A percentile compares a stretch with the other conserved stretches of the same genome.
Evolutionary conservation across 192 early-diverging fungal genomes (phyloP).

Genomic region (Dispira simplex): DNA sequence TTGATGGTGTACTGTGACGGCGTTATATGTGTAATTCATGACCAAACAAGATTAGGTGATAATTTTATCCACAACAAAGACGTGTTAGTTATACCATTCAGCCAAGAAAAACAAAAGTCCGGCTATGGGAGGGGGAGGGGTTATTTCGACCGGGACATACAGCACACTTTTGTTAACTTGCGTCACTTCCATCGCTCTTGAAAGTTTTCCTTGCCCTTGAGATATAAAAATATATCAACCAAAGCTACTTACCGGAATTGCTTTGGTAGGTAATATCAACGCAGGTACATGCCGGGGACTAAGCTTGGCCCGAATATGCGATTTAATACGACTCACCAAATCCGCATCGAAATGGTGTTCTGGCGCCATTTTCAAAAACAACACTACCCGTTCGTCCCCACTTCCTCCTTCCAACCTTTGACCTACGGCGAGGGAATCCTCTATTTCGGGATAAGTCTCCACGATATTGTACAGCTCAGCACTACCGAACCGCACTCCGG

Average conservation of each 20-base stretch:
- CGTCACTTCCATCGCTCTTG: no score
- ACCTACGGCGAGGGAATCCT: conserved; percentile 80
- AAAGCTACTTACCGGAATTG: conserved; percentile 62
- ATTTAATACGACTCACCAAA: conserved; percentile 53
- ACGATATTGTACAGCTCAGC: conserved; percentile 93
- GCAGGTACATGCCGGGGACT: conserved; percentile 88
- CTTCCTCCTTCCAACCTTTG: conserved; percentile 49
- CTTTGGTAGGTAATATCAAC: conserved; percentile 54
- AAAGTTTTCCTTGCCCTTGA: neutral
- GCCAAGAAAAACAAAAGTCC: no score
- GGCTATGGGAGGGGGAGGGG: conserved; percentile 4
- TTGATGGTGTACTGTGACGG: conserved; percentile 65
- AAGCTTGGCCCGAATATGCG: conserved; percentile 64
- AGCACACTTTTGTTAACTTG: no score
- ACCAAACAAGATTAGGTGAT: no score
- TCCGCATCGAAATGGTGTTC: conserved; percentile 37
- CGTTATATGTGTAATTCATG: no score
- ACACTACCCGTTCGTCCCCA: conserved; percentile 72
- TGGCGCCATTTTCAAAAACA: conserved; percentile 77
- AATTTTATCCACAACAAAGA: no score
- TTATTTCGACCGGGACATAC: neutral
- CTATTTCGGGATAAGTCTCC: conserved; percentile 59
- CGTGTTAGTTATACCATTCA: no score
- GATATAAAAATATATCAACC: no score
- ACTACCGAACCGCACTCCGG: conserved; percentile 82